These are phyloP conservation scores for Trametes sp. DNA, from an alignment of 1,284 basidiomycete species.

Conservation along the genomic window DNA sequence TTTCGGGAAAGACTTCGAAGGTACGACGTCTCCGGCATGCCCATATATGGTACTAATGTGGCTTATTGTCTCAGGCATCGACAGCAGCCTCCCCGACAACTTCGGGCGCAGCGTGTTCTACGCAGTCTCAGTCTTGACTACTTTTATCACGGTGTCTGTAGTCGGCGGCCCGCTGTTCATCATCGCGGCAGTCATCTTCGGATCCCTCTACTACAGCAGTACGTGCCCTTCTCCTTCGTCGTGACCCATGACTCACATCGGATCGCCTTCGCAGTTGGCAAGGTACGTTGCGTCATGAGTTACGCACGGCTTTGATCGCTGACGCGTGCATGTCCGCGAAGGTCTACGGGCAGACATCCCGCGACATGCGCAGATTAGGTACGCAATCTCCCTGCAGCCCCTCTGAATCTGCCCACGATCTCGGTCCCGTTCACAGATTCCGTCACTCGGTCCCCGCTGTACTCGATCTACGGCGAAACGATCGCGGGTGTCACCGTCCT, in stretches of 20 bases:
- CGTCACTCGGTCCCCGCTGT: slow-evolving; percentile 89
- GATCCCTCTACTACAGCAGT: slow-evolving; percentile 76
- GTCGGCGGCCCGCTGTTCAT: slow-evolving; percentile 85
- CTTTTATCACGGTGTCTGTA: slow-evolving; percentile 78
- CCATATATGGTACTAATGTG: slow-evolving; percentile 1
- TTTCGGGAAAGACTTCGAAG: slow-evolving; percentile 95
- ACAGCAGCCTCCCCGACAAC: slow-evolving; percentile 87
- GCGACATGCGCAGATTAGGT: slow-evolving; percentile 90
- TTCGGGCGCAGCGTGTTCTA: slow-evolving; percentile 82
- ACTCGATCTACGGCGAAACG: slow-evolving; percentile 92
- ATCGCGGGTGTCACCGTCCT: slow-evolving; percentile 89
- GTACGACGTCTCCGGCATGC: slow-evolving; percentile 40
- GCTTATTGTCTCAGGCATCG: slow-evolving; percentile 63
- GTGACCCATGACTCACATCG: slow-evolving; percentile 6
- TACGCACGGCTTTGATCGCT: slow-evolving; percentile 8
- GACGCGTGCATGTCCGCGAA: slow-evolving; percentile 38
- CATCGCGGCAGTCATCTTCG: slow-evolving; percentile 64
- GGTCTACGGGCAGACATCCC: slow-evolving; percentile 87
- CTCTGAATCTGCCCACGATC: slow-evolving; percentile 21
- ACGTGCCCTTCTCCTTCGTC: slow-evolving; percentile 31
- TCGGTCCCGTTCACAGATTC: slow-evolving; percentile 47
- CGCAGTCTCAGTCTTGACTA: slow-evolving; percentile 64
- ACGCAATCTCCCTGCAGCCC: slow-evolving; percentile 35
- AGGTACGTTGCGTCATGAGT: slow-evolving; percentile 43
- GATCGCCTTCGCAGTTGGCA: slow-evolving; percentile 49